Conservation (phyloP, 2,329 filamentous ascomycete genomes). For the Beauveria varroae region DNA sequence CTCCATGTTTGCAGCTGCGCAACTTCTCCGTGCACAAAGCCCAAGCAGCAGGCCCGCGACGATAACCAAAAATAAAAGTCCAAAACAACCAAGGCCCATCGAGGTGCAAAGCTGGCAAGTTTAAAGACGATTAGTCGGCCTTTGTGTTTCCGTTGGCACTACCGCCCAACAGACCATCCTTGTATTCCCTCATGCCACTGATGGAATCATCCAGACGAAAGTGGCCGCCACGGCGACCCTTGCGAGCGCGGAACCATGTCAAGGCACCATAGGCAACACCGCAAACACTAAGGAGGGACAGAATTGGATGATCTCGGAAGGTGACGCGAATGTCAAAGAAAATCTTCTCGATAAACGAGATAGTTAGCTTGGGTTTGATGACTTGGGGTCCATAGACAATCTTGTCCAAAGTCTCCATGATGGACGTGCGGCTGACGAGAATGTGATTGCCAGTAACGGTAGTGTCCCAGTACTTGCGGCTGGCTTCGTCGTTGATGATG, state of each 20-base stretch:
- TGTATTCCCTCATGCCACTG: constrained; percentile 41
- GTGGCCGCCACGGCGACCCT: constrained; percentile 48
- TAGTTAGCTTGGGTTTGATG: constrained; percentile 72
- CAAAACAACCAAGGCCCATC: neutral
- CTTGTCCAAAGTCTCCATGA: constrained; percentile 76
- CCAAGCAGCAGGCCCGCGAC: neutral
- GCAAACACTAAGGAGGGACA: constrained; percentile 49
- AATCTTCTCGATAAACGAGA: constrained; percentile 61
- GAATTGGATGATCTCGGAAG: constrained; percentile 51
- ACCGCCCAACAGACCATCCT: constrained; percentile 58
- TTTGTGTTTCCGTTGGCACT: constrained; percentile 39
- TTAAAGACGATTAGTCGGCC: constrained; percentile 34
- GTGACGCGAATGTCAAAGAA: constrained; percentile 58
- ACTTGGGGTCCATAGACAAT: constrained; percentile 61
- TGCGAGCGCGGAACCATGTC: constrained; percentile 47
- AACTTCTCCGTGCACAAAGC: neutral
- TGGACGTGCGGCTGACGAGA: constrained; percentile 79
- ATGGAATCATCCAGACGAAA: constrained; percentile 55
- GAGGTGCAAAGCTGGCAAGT: neutral
- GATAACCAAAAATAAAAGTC: neutral
- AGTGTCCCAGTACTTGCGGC: constrained; percentile 89
- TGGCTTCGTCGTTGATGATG: constrained; percentile 84
- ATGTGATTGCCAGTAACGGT: constrained; percentile 87
- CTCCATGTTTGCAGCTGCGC: neutral
- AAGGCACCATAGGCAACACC: constrained; percentile 46